These are phyloP conservation scores for Cladorrhinum sp. DNA, from an alignment of 2,329 filamentous ascomycete species.

Conservation along the genomic window DNA sequence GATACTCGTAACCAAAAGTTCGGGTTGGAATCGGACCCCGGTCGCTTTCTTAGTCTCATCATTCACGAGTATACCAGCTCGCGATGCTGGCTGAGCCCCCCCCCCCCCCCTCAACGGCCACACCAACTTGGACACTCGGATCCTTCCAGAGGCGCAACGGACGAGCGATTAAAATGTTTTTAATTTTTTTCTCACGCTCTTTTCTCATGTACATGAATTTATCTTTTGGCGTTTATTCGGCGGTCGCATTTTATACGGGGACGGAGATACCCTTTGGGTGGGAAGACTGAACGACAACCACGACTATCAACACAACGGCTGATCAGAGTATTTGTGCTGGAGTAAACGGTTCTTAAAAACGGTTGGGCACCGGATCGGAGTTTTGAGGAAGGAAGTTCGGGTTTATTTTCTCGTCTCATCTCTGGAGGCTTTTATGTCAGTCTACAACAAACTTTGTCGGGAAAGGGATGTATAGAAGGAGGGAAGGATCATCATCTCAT, in stretches of 20 bases:
- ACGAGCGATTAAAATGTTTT: background rate
- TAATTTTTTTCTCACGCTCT: background rate
- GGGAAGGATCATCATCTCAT: background rate
- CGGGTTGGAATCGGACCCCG: background rate
- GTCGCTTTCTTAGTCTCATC: background rate
- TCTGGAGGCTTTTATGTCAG: background rate
- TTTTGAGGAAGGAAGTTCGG: background rate
- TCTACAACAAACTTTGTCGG: background rate
- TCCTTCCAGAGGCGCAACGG: background rate
- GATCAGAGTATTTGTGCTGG: background rate
- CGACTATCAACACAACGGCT: background rate
- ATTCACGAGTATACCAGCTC: background rate
- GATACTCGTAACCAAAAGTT: background rate
- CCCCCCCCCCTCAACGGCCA: background rate
- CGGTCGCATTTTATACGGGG: background rate
- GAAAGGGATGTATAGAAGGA: background rate
- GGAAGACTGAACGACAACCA: background rate
- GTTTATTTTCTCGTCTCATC: background rate
- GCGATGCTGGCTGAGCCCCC: background rate
- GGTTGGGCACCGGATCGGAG: background rate
- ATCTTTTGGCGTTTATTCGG: background rate
- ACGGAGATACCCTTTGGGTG: background rate
- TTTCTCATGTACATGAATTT: background rate
- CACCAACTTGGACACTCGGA: background rate
- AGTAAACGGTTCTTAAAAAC: background rate